A percentile compares a stretch with the other conserved stretches of the same genome.
These are phyloP conservation scores for Zanthoxylum bungeanum DNA, from an alignment of 345 rosid genomes.

Conservation along the genomic window DNA sequence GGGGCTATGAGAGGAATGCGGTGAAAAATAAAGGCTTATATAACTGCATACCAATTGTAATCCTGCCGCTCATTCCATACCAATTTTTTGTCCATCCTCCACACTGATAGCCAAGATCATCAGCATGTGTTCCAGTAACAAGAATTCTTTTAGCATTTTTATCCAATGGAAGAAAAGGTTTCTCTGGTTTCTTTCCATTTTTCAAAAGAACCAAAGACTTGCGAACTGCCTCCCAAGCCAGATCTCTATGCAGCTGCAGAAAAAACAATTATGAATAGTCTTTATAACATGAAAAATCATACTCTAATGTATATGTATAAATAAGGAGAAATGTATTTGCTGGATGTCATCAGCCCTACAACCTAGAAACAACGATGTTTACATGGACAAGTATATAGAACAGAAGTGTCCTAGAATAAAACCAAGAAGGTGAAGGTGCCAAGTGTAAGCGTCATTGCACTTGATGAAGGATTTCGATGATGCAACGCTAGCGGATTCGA, in stretches of 20 bases:
- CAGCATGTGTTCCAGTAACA: constrained; percentile 75
- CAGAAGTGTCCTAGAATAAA: neutral
- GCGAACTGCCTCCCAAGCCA: constrained; percentile 83
- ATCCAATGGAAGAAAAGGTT: constrained; percentile 68
- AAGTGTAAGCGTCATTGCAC: no score
- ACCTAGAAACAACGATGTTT: no score
- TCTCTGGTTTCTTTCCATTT: constrained; percentile 58
- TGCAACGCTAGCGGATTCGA: no score
- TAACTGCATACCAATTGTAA: constrained; percentile 94
- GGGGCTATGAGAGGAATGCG: no score
- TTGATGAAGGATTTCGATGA: no score
- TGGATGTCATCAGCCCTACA: neutral
- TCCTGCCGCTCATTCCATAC: constrained; percentile 70
- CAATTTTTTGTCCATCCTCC: constrained; percentile 90
- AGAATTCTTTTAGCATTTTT: constrained; percentile 63
- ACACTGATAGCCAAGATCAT: constrained; percentile 86
- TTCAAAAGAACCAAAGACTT: constrained; percentile 83
- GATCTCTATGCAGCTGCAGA: constrained; percentile 71
- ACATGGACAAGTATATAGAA: neutral
- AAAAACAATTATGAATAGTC: constrained; percentile 7
- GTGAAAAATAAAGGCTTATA: neutral
- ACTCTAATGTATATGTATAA: neutral
- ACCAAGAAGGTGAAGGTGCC: neutral
- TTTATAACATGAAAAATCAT: neutral
- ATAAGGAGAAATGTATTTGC: neutral